phyloP scores from a whole-genome alignment of 495 filamentous ascomycete genomes.

The Podospora tetraspora region DNA sequence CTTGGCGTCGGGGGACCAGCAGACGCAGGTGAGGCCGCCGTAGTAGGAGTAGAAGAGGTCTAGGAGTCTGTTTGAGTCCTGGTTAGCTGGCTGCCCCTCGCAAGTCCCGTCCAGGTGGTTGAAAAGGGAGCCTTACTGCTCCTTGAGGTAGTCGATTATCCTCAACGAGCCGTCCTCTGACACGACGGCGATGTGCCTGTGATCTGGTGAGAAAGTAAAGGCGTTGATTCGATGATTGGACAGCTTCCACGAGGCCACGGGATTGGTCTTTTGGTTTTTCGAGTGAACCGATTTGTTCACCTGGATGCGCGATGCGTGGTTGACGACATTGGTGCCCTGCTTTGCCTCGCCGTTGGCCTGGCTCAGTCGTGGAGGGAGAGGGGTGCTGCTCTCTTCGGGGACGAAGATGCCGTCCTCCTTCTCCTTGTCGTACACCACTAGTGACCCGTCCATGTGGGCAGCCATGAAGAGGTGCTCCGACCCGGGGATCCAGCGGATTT shows the following conservation, averaged over 20 bases:
- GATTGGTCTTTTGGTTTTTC: slow-evolving; percentile 88
- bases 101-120: neutral
- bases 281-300: slow-evolving; percentile 87
- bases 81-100: neutral
- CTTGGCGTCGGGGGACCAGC: slow-evolving; percentile 96
- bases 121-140: slow-evolving; percentile 57
- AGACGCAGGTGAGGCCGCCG: slow-evolving; percentile 84
- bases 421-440: slow-evolving; percentile 97
- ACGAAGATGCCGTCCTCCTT: slow-evolving; percentile 76
- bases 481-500: slow-evolving; percentile 88
- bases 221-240: slow-evolving; percentile 84
- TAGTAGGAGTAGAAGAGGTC: slow-evolving; percentile 89
- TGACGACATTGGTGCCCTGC: slow-evolving; percentile 31
- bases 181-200: slow-evolving; percentile 80
- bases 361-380: slow-evolving; percentile 6
- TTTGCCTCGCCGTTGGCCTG: slow-evolving; percentile 33
- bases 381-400: slow-evolving; percentile 43
- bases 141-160: slow-evolving; percentile 85
- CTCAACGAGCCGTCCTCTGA: slow-evolving; percentile 86
- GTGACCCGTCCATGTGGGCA: slow-evolving; percentile 85
- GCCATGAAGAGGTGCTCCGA: slow-evolving; percentile 93
- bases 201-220: slow-evolving; percentile 84
- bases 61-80: slow-evolving; percentile 51
- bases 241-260: slow-evolving; percentile 83
- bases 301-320: slow-evolving; percentile 41